Conservation (phyloP, 768 basidiomycete genomes). For the Hygrophorus pudorinus region DNA sequence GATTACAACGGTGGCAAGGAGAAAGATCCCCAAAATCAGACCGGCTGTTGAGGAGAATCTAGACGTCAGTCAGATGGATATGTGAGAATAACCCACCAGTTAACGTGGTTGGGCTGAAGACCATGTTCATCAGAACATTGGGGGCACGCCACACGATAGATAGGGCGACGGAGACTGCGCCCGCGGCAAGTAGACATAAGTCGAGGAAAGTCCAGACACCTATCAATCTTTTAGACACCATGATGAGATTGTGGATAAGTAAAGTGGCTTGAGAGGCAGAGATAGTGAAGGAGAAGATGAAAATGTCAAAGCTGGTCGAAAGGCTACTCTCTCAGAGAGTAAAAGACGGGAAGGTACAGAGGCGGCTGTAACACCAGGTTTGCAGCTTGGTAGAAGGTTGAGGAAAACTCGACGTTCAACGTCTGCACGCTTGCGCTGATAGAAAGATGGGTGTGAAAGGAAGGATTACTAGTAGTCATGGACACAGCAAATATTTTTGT, state of each 20-base stretch:
- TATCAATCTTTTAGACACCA: conserved; percentile 68
- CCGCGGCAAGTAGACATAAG: conserved; percentile 60
- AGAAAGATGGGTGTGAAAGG: conserved; percentile 17
- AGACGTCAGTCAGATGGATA: background rate
- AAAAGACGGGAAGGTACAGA: conserved; percentile 26
- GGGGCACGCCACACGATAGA: conserved; percentile 64
- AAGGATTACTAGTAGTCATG: no score
- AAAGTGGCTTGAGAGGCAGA: conserved; percentile 6
- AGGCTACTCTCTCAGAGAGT: conserved; percentile 55
- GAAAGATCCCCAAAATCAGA: conserved; percentile 51
- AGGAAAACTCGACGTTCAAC: conserved; percentile 52
- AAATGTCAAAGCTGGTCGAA: conserved; percentile 6
- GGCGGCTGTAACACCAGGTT: conserved; percentile 31
- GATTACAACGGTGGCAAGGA: conserved; percentile 58
- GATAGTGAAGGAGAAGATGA: conserved; percentile 7
- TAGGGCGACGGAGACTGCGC: conserved; percentile 50
- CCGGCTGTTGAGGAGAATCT: conserved; percentile 41
- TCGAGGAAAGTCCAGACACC: conserved; percentile 67
- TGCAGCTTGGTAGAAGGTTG: conserved; percentile 21
- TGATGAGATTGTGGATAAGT: conserved; percentile 15
- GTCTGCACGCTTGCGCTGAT: conserved; percentile 42
- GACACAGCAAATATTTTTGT: no score
- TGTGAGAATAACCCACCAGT: conserved; percentile 35
- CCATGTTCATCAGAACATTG: conserved; percentile 66
- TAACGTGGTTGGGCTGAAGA: conserved; percentile 47